phyloP scores from a whole-genome alignment of 345 rosid genomes.

The Euphorbia pulcherrima region DNA sequence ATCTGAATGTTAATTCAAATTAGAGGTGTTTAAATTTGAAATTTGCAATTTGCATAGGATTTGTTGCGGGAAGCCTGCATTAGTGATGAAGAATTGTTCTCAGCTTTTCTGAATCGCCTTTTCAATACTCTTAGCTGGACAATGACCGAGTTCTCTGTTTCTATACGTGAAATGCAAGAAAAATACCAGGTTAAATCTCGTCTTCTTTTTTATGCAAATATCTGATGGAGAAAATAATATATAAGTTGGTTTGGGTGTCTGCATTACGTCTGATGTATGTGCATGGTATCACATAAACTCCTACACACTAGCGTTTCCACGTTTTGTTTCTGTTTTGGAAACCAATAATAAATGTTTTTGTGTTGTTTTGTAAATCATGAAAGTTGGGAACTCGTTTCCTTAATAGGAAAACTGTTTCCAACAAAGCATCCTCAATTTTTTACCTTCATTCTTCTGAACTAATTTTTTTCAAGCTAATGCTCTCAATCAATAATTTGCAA shows the following conservation, averaged over 20 bases:
- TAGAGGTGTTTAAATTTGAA: constrained; percentile 17
- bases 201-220: neutral
- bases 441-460: too few species aligned
- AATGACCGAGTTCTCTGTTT: constrained; percentile 93
- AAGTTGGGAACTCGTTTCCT: too few species aligned
- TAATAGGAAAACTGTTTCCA: too few species aligned
- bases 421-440: too few species aligned
- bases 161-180: constrained; percentile 93
- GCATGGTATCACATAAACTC: too few species aligned
- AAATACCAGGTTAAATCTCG: constrained; percentile 57
- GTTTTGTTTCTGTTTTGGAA: too few species aligned
- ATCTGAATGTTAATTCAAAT: constrained; percentile 2
- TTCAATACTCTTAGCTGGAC: constrained; percentile 98
- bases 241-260: neutral
- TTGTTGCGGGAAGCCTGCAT: constrained; percentile 78
- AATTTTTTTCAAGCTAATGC: too few species aligned
- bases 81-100: constrained; percentile 60
- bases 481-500: too few species aligned
- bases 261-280: neutral
- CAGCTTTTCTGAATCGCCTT: constrained; percentile 82
- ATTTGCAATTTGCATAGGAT: constrained; percentile 46
- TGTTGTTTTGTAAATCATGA: too few species aligned
- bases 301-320: too few species aligned
- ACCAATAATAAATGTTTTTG: too few species aligned
- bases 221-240: neutral